These are phyloP conservation scores for Chrysophaeum taylorii DNA, from an alignment of 352 stramenopile species.

Conservation along the genomic window DNA sequence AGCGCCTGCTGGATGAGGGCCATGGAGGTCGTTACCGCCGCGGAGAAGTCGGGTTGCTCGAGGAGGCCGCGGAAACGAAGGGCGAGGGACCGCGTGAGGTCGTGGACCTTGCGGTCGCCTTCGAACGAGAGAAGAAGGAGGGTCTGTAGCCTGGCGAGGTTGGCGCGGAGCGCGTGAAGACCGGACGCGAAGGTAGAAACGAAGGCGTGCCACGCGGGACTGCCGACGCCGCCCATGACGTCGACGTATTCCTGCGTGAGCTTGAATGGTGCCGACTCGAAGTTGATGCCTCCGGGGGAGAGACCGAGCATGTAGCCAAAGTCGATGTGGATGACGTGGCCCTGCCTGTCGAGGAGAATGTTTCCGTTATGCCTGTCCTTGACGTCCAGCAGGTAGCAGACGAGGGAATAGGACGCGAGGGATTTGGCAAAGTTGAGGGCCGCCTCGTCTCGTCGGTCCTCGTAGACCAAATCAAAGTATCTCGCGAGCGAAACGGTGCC, in stretches of 20 bases:
- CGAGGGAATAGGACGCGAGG: conserved; percentile 86
- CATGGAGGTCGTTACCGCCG: conserved; percentile 25
- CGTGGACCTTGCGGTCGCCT: neutral
- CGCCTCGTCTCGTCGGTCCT: conserved; percentile 57
- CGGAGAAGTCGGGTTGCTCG: neutral
- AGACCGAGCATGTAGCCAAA: conserved; percentile 91
- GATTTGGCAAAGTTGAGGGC: conserved; percentile 88
- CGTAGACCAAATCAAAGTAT: conserved; percentile 69
- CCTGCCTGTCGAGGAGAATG: conserved; percentile 87
- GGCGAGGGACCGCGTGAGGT: neutral
- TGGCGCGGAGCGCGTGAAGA: neutral
- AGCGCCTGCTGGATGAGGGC: conserved; percentile 68
- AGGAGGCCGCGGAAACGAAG: neutral
- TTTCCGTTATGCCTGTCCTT: conserved; percentile 94
- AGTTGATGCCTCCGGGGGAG: conserved; percentile 71
- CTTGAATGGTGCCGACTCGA: conserved; percentile 97
- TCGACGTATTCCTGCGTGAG: conserved; percentile 94
- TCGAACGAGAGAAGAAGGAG: conserved; percentile 8
- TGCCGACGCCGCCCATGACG: conserved; percentile 7
- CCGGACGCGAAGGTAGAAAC: neutral
- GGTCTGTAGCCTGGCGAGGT: neutral
- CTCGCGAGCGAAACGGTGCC: conserved; percentile 36
- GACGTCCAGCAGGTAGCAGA: conserved; percentile 78
- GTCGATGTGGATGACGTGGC: conserved; percentile 94
- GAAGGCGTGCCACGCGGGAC: neutral